Conservation (phyloP, 306 rosid genomes). For the Vigna hirtella region DNA sequence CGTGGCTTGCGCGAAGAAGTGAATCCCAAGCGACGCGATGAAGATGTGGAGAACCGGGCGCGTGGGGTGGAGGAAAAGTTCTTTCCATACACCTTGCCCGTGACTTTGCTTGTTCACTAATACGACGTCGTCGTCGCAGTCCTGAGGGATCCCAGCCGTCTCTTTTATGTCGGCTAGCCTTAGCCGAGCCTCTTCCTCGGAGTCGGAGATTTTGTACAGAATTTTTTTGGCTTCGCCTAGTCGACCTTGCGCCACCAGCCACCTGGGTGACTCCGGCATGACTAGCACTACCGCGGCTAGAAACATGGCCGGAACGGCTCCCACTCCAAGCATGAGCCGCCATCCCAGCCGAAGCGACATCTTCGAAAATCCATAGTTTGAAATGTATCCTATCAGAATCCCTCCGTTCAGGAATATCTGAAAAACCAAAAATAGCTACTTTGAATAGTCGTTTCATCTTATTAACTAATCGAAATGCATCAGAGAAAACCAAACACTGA, state of each 20-base stretch:
- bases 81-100: slow-evolving; percentile 73
- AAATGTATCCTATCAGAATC: slow-evolving; percentile 69
- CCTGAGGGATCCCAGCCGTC: slow-evolving; percentile 61
- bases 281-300: slow-evolving; percentile 56
- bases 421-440: background rate
- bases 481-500: too few relatives aligned
- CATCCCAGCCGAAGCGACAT: slow-evolving; percentile 58
- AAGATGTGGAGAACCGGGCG: slow-evolving; percentile 69
- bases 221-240: slow-evolving; percentile 62
- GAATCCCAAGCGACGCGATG: slow-evolving; percentile 65
- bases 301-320: slow-evolving; percentile 63
- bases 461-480: too few relatives aligned
- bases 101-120: slow-evolving; percentile 43
- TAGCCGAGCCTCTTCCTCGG: slow-evolving; percentile 56
- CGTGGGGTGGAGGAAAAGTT: slow-evolving; percentile 61
- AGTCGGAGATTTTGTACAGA: slow-evolving; percentile 68
- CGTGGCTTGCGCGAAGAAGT: slow-evolving; percentile 75
- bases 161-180: slow-evolving; percentile 68
- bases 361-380: slow-evolving; percentile 68
- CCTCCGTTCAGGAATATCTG: slow-evolving; percentile 71
- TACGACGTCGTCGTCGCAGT: slow-evolving; percentile 64
- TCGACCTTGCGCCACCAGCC: slow-evolving; percentile 81
- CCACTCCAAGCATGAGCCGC: slow-evolving; percentile 80
- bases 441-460: too few relatives aligned
- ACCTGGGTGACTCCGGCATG: slow-evolving; percentile 89